Evolutionary conservation across 495 filamentous ascomycete species (phyloP).

Genomic region (Talaromyces wortmannii): DNA sequence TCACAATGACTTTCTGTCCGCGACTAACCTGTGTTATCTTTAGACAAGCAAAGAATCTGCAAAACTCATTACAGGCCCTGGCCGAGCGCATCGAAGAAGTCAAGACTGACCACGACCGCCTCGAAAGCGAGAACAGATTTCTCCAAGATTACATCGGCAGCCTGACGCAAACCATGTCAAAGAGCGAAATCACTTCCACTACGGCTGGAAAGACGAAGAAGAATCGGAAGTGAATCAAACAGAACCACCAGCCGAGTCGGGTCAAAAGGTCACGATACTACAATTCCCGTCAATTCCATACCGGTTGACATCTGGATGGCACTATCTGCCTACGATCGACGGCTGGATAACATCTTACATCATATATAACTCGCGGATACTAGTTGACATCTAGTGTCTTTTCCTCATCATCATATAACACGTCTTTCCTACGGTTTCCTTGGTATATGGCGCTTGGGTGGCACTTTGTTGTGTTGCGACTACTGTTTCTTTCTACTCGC

Average conservation of each 20-base stretch:
- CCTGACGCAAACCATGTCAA: slow-evolving; percentile 46
- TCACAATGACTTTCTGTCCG: neutral
- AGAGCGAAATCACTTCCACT: slow-evolving; percentile 34
- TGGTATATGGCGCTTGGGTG: slow-evolving; percentile 3
- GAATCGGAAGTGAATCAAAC: slow-evolving; percentile 28
- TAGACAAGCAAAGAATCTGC: slow-evolving; percentile 82
- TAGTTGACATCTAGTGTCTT: neutral
- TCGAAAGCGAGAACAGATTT: slow-evolving; percentile 91
- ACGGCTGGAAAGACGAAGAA: slow-evolving; percentile 36
- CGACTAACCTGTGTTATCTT: neutral
- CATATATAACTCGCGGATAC: no score
- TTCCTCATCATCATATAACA: neutral
- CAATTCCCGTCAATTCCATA: no score
- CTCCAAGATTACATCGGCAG: slow-evolving; percentile 74
- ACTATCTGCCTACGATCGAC: no score
- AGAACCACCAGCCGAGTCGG: no score
- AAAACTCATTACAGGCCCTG: slow-evolving; percentile 79
- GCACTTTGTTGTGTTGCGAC: slow-evolving; percentile 1
- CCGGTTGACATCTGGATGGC: no score
- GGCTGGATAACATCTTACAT: no score
- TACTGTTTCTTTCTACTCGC: neutral
- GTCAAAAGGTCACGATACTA: no score
- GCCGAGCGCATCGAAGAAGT: slow-evolving; percentile 93
- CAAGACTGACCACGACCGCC: slow-evolving; percentile 85
- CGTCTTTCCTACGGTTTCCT: neutral